Base-by-base conservation (phyloP, 495 filamentous ascomycete species). In the Annulohypoxylon maeteangense region DNA sequence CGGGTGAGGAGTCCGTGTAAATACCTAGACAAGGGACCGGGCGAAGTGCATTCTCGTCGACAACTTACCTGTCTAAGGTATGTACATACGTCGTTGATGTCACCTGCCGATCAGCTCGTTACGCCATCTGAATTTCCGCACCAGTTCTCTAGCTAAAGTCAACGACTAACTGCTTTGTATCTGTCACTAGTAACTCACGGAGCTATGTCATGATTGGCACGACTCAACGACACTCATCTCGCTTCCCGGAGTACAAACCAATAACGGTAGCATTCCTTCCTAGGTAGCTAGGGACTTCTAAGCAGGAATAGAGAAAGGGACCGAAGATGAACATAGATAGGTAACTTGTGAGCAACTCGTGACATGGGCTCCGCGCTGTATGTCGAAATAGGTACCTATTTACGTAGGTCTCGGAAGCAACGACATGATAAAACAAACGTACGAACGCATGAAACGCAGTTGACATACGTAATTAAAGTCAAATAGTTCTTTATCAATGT, bases 1-100 rank as follows among this genome's bases (percentile, higher is more conserved):
- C 61, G 70, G 70, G 70, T 54, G 61, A 69, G 70, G 70, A 62
- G 70, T 50, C 65, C 62, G 65, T 62, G 42, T 69, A 53, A 50
- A 62, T 62, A n/a, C n/a, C n/a, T n/a, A 55, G 60, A 48, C 45
- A 58, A 47, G 64, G 69, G 59, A 32, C 18, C 31, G 40, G 44
- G 38, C 42, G 48, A 72, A 65, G 48, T 72, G 31, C 55, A 65
- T 65, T 44, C 32, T 50, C 54, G 27, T 65, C 47, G 38, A 68
- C 38, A 18, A 57, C 60, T 61, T 51, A 53, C 42, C 29, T 67
- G 12, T 12, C 40, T 44, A 18, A 5, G 40, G 40, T 44, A 44
- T 44, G 40, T 44, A 44, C 40, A 44, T 44, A 47, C 58, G 44
- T 63, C 51, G 59, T 64, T 72, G 69, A 68, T 72, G 64, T 72